A percentile compares a stretch with the other conserved stretches of the same genome.
These are phyloP conservation scores for Candida tallmaniae DNA, from an alignment of 805 yeast species.

Conservation along the genomic window DNA sequence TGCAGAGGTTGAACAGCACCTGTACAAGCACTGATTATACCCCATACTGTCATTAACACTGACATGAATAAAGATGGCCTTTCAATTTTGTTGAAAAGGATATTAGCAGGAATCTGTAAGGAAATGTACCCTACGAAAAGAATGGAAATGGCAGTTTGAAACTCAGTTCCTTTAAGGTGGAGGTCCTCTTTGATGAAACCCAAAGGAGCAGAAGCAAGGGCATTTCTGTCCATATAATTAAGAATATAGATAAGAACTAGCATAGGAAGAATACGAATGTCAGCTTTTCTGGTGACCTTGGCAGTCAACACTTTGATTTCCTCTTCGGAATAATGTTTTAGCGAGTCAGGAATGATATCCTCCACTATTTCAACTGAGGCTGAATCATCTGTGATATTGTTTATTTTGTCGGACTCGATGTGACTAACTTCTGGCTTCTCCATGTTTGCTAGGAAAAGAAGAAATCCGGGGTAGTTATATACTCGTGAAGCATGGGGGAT, in stretches of 20 bases:
- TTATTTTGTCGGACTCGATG: background rate
- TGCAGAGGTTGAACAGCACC: constrained; percentile 37
- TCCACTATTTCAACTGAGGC: background rate
- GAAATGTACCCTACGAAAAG: constrained; percentile 47
- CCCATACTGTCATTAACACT: constrained; percentile 47
- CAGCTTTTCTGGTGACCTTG: constrained; percentile 44
- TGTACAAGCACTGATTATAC: constrained; percentile 43
- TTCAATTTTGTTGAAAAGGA: constrained; percentile 43
- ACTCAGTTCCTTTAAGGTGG: constrained; percentile 37
- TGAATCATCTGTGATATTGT: background rate
- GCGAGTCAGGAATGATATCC: constrained; percentile 25
- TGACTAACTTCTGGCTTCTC: constrained; percentile 6
- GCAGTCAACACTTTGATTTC: constrained; percentile 42
- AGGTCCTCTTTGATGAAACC: constrained; percentile 47
- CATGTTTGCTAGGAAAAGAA: background rate
- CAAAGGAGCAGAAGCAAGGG: constrained; percentile 50
- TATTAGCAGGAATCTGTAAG: constrained; percentile 46
- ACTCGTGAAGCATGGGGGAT: background rate
- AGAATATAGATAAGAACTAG: constrained; percentile 47
- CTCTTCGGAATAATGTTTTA: constrained; percentile 27
- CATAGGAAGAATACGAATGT: constrained; percentile 47
- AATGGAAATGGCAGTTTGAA: constrained; percentile 49
- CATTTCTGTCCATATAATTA: constrained; percentile 49
- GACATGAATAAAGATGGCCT: constrained; percentile 50
- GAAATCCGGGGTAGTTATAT: constrained; percentile 1